Evolutionary conservation across 352 stramenopile genomes (phyloP).

Genomic region (Achlya hypogyna): DNA sequence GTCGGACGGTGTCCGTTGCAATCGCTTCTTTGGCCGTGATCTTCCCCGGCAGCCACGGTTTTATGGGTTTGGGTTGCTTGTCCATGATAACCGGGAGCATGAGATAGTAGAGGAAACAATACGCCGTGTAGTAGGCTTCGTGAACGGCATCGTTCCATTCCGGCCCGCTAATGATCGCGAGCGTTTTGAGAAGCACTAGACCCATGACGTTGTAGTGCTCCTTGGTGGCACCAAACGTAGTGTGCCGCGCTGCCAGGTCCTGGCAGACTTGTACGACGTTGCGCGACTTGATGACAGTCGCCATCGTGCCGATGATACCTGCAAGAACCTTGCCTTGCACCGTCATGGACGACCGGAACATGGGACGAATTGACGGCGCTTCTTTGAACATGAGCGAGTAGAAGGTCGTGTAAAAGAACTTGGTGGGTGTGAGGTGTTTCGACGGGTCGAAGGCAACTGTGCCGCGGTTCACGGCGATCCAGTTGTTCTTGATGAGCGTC

Average conservation of each 20-base stretch:
- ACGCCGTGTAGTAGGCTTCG: conserved; percentile 18
- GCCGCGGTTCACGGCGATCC: neutral
- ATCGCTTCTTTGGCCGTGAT: neutral
- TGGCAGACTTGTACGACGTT: conserved; percentile 11
- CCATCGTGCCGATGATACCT: conserved; percentile 6
- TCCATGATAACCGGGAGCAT: conserved; percentile 17
- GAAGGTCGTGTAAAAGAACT: conserved; percentile 19
- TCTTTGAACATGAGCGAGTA: conserved; percentile 11
- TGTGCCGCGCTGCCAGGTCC: conserved; percentile 4
- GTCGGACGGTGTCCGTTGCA: neutral
- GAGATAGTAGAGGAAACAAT: conserved; percentile 16
- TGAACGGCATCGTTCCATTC: conserved; percentile 7
- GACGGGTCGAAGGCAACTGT: neutral
- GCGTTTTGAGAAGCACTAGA: conserved; percentile 14
- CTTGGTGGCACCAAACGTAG: neutral
- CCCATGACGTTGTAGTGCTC: conserved; percentile 9
- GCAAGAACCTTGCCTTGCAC: conserved; percentile 14
- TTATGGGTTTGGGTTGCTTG: neutral
- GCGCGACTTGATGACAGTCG: neutral
- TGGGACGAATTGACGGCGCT: neutral
- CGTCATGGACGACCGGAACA: conserved; percentile 15
- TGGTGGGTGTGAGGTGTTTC: conserved; percentile 1
- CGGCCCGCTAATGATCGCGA: conserved; percentile 13
- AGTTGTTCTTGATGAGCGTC: conserved; percentile 9
- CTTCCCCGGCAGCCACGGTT: neutral